These are phyloP conservation scores for Penicillium steckii DNA, from an alignment of 495 filamentous ascomycete genomes.

Conservation along the genomic window DNA sequence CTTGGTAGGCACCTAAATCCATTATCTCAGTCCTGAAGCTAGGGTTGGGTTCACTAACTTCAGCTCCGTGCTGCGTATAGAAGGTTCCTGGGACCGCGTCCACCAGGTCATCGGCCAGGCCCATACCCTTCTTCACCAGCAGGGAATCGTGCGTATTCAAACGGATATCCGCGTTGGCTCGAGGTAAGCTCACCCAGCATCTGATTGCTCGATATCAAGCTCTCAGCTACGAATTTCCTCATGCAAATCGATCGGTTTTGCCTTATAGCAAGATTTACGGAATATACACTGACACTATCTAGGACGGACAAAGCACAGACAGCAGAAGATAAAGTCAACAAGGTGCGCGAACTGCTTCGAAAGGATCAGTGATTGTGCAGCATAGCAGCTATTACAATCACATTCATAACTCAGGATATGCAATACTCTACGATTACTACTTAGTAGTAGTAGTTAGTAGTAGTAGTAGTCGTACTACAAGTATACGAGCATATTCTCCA, in stretches of 20 bases:
- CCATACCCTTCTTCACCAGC: constrained; percentile 78
- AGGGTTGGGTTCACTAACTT: not conserved
- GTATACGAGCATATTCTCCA: not conserved
- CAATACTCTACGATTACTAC: too few species aligned
- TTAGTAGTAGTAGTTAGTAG: not conserved
- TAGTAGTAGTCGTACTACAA: not conserved
- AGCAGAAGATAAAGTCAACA: constrained; percentile 64
- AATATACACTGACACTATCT: constrained; percentile 1
- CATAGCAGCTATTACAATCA: too few species aligned
- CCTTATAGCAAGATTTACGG: too few species aligned
- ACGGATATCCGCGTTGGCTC: constrained; percentile 85
- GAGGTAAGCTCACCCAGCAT: constrained; percentile 65
- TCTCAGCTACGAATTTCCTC: not conserved
- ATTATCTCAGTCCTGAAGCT: not conserved
- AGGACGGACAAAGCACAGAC: constrained; percentile 70
- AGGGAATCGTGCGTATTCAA: constrained; percentile 81
- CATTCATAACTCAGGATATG: too few species aligned
- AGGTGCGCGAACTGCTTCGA: constrained; percentile 56
- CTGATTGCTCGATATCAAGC: not conserved
- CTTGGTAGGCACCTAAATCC: constrained; percentile 61
- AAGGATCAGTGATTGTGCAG: constrained; percentile 34
- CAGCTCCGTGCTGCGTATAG: constrained; percentile 44
- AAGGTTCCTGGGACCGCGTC: constrained; percentile 89
- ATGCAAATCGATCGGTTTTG: too few species aligned
- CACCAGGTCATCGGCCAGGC: constrained; percentile 88